These are phyloP conservation scores for Xylaria sp. DNA, from an alignment of 2,329 filamentous ascomycete genomes.

Conservation along the genomic window DNA sequence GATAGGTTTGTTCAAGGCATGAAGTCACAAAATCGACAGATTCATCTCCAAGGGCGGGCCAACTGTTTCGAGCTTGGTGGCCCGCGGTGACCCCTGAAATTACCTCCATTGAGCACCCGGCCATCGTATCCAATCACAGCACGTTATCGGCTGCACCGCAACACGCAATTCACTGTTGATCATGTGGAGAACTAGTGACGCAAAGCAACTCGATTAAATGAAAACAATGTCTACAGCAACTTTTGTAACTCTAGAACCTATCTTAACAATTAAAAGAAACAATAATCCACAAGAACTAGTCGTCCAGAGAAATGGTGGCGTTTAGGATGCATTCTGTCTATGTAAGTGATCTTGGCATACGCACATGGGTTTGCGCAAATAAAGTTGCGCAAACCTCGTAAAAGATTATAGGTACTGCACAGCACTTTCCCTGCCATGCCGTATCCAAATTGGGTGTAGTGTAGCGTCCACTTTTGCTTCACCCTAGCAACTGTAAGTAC, in stretches of 20 bases:
- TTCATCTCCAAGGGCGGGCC: slow-evolving; percentile 15
- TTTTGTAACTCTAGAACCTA: background rate
- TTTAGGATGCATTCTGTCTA: background rate
- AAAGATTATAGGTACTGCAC: too few species aligned
- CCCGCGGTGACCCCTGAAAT: slow-evolving; percentile 31
- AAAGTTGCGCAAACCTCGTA: too few species aligned
- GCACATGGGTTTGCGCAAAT: background rate
- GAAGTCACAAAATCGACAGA: slow-evolving; percentile 26
- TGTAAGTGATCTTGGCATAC: background rate
- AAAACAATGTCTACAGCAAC: background rate
- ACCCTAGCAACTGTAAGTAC: background rate
- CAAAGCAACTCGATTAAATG: background rate
- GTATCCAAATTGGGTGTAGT: background rate
- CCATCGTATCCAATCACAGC: slow-evolving; percentile 32
- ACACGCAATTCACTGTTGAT: slow-evolving; percentile 18
- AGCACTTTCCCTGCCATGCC: too few species aligned
- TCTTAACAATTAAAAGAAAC: background rate
- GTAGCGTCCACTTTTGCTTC: background rate
- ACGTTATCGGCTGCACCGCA: slow-evolving; percentile 10
- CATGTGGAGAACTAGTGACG: background rate
- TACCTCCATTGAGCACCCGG: slow-evolving; percentile 21
- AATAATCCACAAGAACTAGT: background rate
- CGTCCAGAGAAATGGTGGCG: slow-evolving; percentile 18
- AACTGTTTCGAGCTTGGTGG: slow-evolving; percentile 25
- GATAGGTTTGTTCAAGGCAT: slow-evolving; percentile 25